phyloP scores from a whole-genome alignment of 257 asterid genomes.

The Solanum piurae region DNA sequence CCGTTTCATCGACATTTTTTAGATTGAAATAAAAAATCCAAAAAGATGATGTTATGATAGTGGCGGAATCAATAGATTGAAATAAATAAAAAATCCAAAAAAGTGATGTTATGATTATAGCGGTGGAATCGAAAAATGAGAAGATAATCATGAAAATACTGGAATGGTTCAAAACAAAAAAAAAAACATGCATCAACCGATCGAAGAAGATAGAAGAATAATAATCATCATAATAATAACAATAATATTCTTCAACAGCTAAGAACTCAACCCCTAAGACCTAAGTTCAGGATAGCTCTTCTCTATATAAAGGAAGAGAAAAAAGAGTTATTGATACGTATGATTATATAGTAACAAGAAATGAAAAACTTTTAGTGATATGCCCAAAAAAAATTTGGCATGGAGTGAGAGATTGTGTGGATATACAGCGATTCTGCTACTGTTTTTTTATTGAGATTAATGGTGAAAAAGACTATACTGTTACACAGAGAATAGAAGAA shows the following conservation, averaged over 20 bases:
- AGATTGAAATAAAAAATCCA: not conserved
- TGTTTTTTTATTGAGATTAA: not conserved
- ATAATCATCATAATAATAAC: too few relatives aligned
- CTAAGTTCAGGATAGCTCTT: not conserved
- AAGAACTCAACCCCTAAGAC: not conserved
- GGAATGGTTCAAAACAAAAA: constrained; percentile 9
- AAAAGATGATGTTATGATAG: not conserved
- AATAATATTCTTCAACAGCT: not conserved
- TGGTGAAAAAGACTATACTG: not conserved
- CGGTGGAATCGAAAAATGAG: not conserved
- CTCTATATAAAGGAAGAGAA: not conserved
- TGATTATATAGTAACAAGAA: not conserved
- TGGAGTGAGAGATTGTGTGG: not conserved
- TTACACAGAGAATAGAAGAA: not conserved
- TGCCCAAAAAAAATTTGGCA: not conserved
- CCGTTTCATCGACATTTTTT: constrained; percentile 43
- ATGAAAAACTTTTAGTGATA: not conserved
- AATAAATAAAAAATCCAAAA: not conserved
- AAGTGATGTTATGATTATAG: not conserved
- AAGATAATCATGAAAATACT: not conserved
- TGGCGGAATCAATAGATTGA: not conserved
- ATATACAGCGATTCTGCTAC: not conserved
- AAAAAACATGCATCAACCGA: constrained; percentile 12
- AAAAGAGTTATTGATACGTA: not conserved
- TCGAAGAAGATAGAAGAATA: not conserved